Percentiles rank a stretch among this genome's conserved stretches.
Evolutionary conservation across 2,329 filamentous ascomycete species (phyloP).

Genomic region (Ophiocordyceps camponoti-leonardi): DNA sequence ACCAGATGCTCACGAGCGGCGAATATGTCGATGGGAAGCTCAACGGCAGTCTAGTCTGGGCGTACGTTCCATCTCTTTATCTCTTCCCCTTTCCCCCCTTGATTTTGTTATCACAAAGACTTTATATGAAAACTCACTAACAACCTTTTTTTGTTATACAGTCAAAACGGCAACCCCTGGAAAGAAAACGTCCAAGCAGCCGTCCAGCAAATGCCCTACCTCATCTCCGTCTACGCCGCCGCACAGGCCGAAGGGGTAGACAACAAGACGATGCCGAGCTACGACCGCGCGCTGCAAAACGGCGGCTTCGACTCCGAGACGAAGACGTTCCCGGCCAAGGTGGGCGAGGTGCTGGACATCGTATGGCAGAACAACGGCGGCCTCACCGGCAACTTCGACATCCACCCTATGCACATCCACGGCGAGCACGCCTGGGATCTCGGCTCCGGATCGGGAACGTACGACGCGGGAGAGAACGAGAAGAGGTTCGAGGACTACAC

Average conservation of each 20-base stretch:
- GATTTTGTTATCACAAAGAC: no score
- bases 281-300: conserved; percentile 28
- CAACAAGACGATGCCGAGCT: conserved; percentile 27
- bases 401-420: conserved; percentile 37
- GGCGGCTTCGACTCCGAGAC: conserved; percentile 35
- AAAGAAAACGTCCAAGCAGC: conserved; percentile 12
- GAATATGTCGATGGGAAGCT: conserved; percentile 9
- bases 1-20: conserved; percentile 19
- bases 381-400: conserved; percentile 11
- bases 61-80: conserved; percentile 9
- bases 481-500: conserved; percentile 11
- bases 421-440: conserved; percentile 36
- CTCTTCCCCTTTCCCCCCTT: no score
- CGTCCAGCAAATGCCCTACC: conserved; percentile 19
- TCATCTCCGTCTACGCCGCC: conserved; percentile 31
- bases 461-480: conserved; percentile 31
- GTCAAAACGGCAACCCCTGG: conserved; percentile 24
- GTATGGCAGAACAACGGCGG: conserved; percentile 25
- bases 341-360: conserved; percentile 38
- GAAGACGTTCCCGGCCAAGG: conserved; percentile 29
- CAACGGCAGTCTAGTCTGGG: conserved; percentile 17
- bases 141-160: no score
- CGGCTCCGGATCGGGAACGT: conserved; percentile 34
- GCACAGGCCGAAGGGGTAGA: conserved; percentile 14
- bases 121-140: no score